phyloP scores from a whole-genome alignment of 2,329 filamentous ascomycete genomes.

The Aspergillus ibericus region DNA sequence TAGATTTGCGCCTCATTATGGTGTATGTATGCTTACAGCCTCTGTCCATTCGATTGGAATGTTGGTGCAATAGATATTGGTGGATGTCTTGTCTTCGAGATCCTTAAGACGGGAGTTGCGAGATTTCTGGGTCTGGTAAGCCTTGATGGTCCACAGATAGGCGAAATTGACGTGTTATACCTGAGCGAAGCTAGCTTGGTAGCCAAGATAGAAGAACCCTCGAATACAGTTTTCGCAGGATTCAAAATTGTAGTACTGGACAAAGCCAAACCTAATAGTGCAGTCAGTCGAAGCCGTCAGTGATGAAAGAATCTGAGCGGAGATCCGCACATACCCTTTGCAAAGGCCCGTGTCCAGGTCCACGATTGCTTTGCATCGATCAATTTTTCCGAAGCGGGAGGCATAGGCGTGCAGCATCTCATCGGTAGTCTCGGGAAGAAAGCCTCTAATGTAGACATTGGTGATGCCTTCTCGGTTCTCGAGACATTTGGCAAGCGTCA shows the following conservation, averaged over 20 bases:
- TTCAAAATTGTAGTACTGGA: slow-evolving; percentile 84
- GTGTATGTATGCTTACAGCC: slow-evolving; percentile 58
- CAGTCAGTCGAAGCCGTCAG: slow-evolving; percentile 1
- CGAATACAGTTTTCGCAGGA: slow-evolving; percentile 96
- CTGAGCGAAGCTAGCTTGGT: slow-evolving; percentile 95
- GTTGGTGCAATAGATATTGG: slow-evolving; percentile 97
- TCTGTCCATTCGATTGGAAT: slow-evolving; percentile 90
- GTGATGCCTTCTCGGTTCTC: slow-evolving; percentile 94
- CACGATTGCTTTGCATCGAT: slow-evolving; percentile 98
- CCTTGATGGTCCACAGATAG: not conserved
- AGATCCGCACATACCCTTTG: slow-evolving; percentile 70
- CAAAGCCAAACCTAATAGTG: slow-evolving; percentile 80
- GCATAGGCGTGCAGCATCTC: slow-evolving; percentile 82
- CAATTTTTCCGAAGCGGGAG: slow-evolving; percentile 84
- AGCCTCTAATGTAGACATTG: slow-evolving; percentile 96
- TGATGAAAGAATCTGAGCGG: no score
- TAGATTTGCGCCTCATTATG: not conserved
- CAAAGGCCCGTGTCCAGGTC: slow-evolving; percentile 89
- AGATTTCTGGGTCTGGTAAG: slow-evolving; percentile 68
- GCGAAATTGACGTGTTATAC: slow-evolving; percentile 47
- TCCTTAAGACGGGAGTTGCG: slow-evolving; percentile 98
- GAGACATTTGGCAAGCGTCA: slow-evolving; percentile 89
- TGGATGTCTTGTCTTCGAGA: slow-evolving; percentile 83
- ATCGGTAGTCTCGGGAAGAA: slow-evolving; percentile 93
- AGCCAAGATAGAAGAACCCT: slow-evolving; percentile 89